phyloP scores from a whole-genome alignment of 208 protist genomes.

The Trypanosoma melophagium region DNA sequence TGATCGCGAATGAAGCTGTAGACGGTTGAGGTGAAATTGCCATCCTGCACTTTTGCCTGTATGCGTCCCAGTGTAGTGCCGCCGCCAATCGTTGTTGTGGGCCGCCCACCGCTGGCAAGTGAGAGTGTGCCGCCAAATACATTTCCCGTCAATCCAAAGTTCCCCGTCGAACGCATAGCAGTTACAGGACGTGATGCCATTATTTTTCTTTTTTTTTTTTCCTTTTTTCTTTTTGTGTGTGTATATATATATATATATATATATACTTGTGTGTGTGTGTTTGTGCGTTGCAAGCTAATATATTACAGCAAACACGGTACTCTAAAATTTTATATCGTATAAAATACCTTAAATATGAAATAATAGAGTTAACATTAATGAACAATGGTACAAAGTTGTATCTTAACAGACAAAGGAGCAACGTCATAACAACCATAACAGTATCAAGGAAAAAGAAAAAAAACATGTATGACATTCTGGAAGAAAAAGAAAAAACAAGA shows the following conservation, averaged over 20 bases:
- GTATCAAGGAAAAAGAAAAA: not conserved
- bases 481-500: not conserved
- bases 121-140: constrained; percentile 38
- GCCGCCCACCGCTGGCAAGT: constrained; percentile 47
- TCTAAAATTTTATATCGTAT: no score
- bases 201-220: not conserved
- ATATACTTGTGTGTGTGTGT: not conserved
- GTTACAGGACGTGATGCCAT: constrained; percentile 52
- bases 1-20: constrained; percentile 94
- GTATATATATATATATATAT: constrained; percentile 1
- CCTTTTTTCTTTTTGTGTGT: not conserved
- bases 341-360: no score
- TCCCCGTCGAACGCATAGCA: constrained; percentile 61
- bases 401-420: no score
- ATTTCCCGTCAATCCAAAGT: constrained; percentile 23
- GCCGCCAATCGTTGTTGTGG: constrained; percentile 82
- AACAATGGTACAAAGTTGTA: no score
- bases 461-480: not conserved
- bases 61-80: constrained; percentile 91
- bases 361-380: no score
- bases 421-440: no score
- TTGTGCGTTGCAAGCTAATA: no score
- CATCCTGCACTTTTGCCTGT: constrained; percentile 90
- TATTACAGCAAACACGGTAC: no score
- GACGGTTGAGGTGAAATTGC: constrained; percentile 94